Percentiles rank a stretch among this genome's conserved stretches.
Conservation (phyloP, 2,329 filamentous ascomycete genomes). For the Aspergillus sp. region DNA sequence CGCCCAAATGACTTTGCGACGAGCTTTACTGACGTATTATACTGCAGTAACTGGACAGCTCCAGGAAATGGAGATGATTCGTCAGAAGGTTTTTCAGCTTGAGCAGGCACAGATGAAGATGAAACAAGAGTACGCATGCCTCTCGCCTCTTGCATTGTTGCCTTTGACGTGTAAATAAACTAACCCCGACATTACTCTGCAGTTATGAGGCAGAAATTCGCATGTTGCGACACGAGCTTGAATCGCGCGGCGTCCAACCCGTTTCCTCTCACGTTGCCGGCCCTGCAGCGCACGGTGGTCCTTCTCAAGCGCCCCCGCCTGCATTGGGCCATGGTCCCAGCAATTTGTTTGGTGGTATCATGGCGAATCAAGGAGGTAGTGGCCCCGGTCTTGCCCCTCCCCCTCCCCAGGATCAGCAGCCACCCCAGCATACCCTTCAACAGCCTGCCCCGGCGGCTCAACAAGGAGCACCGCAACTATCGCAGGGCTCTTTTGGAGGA, state of each 20-base stretch:
- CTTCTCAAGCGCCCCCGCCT: constrained; percentile 80
- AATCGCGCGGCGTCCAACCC: constrained; percentile 63
- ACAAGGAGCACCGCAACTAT: constrained; percentile 69
- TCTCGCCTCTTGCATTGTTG: not conserved
- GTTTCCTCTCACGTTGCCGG: constrained; percentile 70
- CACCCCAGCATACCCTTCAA: constrained; percentile 59
- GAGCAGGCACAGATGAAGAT: constrained; percentile 86
- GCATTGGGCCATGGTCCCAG: constrained; percentile 82
- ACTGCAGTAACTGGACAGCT: constrained; percentile 79
- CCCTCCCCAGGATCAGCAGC: constrained; percentile 65
- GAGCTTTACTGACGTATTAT: constrained; percentile 9
- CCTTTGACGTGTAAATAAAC: not conserved
- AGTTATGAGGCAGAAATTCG: constrained; percentile 94
- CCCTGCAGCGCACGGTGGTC: constrained; percentile 73
- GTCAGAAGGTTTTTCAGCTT: constrained; percentile 88
- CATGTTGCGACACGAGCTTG: constrained; percentile 83
- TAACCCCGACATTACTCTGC: constrained; percentile 6
- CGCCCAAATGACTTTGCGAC: not conserved
- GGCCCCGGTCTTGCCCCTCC: constrained; percentile 80
- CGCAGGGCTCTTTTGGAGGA: constrained; percentile 66
- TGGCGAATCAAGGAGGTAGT: constrained; percentile 84
- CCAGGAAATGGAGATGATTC: constrained; percentile 90
- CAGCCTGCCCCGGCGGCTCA: constrained; percentile 58
- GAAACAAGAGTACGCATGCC: constrained; percentile 76
- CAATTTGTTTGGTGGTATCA: constrained; percentile 92